phyloP scores from a whole-genome alignment of 805 yeast genomes.

The Metschnikowia dekortorum region DNA sequence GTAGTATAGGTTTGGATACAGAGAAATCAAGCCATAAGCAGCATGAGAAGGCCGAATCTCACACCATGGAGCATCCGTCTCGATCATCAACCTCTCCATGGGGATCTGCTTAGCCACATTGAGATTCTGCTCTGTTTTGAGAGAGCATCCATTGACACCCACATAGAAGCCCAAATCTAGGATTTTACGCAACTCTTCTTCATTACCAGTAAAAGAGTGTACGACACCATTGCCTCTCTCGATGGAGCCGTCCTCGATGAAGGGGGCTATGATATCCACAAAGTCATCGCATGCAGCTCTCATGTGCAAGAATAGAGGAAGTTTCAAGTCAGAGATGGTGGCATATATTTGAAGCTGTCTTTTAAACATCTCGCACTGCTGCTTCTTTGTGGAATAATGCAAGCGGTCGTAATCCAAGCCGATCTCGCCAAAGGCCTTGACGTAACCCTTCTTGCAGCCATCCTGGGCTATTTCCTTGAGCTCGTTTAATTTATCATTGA shows the following conservation, averaged over 20 bases:
- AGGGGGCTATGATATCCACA: constrained; percentile 57
- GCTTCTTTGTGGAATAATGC: constrained; percentile 63
- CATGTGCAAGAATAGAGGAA: constrained; percentile 90
- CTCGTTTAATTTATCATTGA: constrained; percentile 41
- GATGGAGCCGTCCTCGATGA: constrained; percentile 40
- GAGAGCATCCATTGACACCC: constrained; percentile 91
- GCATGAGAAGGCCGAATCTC: constrained; percentile 84
- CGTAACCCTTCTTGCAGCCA: constrained; percentile 48
- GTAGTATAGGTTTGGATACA: constrained; percentile 54
- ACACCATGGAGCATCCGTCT: constrained; percentile 99
- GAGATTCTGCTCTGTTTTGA: constrained; percentile 71
- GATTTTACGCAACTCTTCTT: constrained; percentile 55
- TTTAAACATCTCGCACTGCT: constrained; percentile 65
- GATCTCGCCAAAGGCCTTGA: constrained; percentile 89
- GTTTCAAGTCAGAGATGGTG: constrained; percentile 35
- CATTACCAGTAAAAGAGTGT: constrained; percentile 90
- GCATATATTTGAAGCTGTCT: constrained; percentile 65
- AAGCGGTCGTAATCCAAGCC: constrained; percentile 94
- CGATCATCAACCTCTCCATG: constrained; percentile 64
- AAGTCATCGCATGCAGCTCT: constrained; percentile 83
- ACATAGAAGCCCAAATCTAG: constrained; percentile 60
- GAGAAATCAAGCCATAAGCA: constrained; percentile 52
- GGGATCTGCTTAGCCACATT: constrained; percentile 68
- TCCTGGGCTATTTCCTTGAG: constrained; percentile 46
- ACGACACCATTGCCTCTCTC: constrained; percentile 67